Conservation (phyloP, 2,329 filamentous ascomycete genomes). For the Apiospora saccharicola region DNA sequence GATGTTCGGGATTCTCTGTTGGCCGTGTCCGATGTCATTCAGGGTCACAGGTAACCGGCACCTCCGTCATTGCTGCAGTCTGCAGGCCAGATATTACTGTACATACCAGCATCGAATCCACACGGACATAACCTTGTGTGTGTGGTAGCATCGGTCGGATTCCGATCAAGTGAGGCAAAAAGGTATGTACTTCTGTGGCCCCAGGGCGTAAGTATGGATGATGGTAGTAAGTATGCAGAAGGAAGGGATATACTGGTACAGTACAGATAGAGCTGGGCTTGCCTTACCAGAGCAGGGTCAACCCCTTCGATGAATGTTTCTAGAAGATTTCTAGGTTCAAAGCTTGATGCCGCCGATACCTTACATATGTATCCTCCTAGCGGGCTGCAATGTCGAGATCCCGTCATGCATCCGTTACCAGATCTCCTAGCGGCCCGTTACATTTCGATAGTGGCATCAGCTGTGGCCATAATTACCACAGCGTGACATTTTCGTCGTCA, state of each 20-base stretch:
- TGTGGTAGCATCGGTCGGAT: background rate
- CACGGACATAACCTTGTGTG: slow-evolving; percentile 5
- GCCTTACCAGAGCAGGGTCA: background rate
- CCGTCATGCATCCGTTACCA: slow-evolving; percentile 15
- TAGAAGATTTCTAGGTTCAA: slow-evolving; percentile 15
- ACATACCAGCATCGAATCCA: background rate
- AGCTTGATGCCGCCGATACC: background rate
- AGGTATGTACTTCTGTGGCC: background rate
- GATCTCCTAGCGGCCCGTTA: slow-evolving; percentile 15
- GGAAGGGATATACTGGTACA: background rate
- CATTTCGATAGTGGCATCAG: background rate
- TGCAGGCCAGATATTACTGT: background rate
- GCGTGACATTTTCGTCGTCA: background rate
- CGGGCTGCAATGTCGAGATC: slow-evolving; percentile 3
- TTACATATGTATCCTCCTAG: background rate
- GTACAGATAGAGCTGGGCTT: background rate
- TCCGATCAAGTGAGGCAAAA: background rate
- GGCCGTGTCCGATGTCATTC: slow-evolving; percentile 7
- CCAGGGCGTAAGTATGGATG: background rate
- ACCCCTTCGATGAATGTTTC: background rate
- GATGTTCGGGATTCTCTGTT: background rate
- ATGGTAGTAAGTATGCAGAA: background rate
- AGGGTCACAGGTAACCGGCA: background rate
- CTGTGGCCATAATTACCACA: background rate
- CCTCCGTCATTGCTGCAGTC: background rate